A percentile compares a stretch with the other conserved stretches of the same genome.
phyloP scores from a whole-genome alignment of 202 grass and related monocot species.

The Carex arenaria region DNA sequence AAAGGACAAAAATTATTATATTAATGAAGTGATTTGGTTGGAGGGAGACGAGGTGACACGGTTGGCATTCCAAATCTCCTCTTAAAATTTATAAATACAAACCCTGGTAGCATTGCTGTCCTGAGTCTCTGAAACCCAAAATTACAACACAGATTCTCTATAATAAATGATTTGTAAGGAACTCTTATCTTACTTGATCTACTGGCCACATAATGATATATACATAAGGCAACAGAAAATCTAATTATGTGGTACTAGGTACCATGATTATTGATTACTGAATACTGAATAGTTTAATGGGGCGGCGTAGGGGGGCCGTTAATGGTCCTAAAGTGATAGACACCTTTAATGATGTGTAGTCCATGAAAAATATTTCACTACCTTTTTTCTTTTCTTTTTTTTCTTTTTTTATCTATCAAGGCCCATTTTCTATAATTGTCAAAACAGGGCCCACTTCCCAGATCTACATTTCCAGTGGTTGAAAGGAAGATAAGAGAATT shows the following conservation, averaged over 20 bases:
- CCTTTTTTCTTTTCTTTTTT: not conserved
- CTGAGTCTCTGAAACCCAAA: too few species aligned
- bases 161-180: not conserved
- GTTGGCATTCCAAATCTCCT: not conserved
- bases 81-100: not conserved
- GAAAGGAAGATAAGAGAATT: not conserved
- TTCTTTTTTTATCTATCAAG: not conserved
- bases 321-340: conserved; percentile 5
- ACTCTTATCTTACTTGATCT: too few species aligned
- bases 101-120: not conserved
- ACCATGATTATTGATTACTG: not conserved
- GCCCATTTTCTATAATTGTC: not conserved
- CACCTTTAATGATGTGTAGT: not conserved
- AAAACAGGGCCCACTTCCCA: not conserved
- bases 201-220: not conserved
- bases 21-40: not conserved
- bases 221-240: not conserved
- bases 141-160: not conserved
- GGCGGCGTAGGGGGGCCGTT: not conserved
- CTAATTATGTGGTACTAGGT: not conserved
- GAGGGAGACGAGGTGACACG: not conserved
- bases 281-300: not conserved
- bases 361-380: not conserved
- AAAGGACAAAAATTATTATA: not conserved
- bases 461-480: not conserved